Evolutionary conservation across 2,329 filamentous ascomycete species (phyloP), one percentile per base, ranked within the genome.

Genomic region (Calonectria henricotiae): DNA sequence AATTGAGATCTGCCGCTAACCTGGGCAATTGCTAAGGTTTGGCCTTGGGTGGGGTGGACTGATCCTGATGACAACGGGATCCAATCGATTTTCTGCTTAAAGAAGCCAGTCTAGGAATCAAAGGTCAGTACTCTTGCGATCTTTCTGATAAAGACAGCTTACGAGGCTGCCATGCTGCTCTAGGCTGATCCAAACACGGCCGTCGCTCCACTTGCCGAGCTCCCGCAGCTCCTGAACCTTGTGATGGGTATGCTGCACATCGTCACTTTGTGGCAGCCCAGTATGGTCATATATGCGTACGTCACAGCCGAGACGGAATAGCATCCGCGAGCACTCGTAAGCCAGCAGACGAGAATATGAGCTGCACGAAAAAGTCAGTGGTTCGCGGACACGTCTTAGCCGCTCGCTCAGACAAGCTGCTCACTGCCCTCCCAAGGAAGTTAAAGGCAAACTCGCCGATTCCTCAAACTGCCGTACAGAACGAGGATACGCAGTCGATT

Each of bases 51-150:
- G 0, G 90, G 91, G 0, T 90, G 88, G 0, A 93, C 87, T 9
- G 88, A 88, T 27, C 90, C 90, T 0, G 87, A 87, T 1, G 83
- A 86, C 0, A 93, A 82, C 0, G 90, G 90, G 44, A 92, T 90
- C 91, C 91, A 92, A 79, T 93, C 91, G 58, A 92, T 92, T 73
- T 92, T 90, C 73, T 91, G 91, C 73, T 92, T 92, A 84, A 92
- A 92, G 0, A 92, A 88, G 4, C 86, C 89, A 0, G 90, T 92
- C 84, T 88, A 62, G 7, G 70, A 70, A 32, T 7, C 27, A 8
- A 60, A 27, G 27, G 32, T 69, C 47, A 67, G 47, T 12, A 20
- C 20, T 20, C 20, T 20, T 20, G 20, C 20, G 20, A 20, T 20
- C 1, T 30, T 58, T 30, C 1, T 63, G 44, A 20, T 62, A 8